A percentile compares a stretch with the other conserved stretches of the same genome.
These are phyloP conservation scores for Dioscorea dumetorum DNA, from an alignment of 106 monocot species.

Conservation along the genomic window DNA sequence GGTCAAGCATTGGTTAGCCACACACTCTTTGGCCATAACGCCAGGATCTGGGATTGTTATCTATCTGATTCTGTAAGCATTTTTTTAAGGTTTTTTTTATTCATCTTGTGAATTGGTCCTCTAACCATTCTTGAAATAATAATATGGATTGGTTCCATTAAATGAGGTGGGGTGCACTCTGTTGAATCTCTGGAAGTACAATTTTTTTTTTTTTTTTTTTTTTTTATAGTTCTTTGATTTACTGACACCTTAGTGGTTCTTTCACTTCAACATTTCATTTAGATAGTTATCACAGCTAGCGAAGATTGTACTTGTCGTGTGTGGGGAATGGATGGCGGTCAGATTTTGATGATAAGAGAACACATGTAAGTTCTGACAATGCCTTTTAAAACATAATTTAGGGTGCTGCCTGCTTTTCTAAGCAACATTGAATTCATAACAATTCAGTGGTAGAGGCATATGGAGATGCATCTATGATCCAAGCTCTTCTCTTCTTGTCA, in stretches of 20 bases:
- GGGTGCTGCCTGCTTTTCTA: background rate
- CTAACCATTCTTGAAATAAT: background rate
- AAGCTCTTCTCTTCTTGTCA: constrained; percentile 52
- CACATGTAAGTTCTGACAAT: constrained; percentile 56
- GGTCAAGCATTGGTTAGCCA: constrained; percentile 12
- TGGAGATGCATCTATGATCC: constrained; percentile 95
- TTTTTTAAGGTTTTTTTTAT: background rate
- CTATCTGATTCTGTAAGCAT: constrained; percentile 80
- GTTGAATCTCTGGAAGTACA: background rate
- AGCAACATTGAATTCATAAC: constrained; percentile 11
- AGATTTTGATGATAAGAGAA: constrained; percentile 70
- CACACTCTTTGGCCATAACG: constrained; percentile 81
- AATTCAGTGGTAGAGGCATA: constrained; percentile 92
- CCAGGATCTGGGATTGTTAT: constrained; percentile 95
- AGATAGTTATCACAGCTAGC: constrained; percentile 86
- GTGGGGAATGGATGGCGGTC: constrained; percentile 74
- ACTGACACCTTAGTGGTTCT: constrained; percentile 8
- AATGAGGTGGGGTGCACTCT: background rate
- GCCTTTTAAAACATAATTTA: background rate
- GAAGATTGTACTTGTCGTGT: constrained; percentile 96
- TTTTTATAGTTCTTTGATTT: background rate
- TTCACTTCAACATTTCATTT: constrained; percentile 15
- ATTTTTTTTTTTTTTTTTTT: no score
- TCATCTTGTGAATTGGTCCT: background rate
- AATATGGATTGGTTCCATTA: background rate